Evolutionary conservation across 1,284 basidiomycete genomes (phyloP).

Genomic region (Lignosus rhinocerotis): DNA sequence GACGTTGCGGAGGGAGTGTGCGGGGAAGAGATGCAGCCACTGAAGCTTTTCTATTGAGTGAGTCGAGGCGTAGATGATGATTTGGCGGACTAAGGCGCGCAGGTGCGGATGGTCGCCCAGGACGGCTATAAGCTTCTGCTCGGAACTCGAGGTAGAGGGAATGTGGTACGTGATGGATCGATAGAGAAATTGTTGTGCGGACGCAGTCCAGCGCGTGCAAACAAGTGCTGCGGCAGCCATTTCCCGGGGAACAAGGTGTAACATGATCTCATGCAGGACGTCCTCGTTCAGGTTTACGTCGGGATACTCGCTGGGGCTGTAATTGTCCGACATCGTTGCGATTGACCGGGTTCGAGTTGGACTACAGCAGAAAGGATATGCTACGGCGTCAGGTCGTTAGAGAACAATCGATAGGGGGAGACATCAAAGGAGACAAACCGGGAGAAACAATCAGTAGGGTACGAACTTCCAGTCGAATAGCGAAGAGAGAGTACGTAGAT

Average conservation of each 20-base stretch:
- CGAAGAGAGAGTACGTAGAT: too few relatives aligned
- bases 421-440: too few relatives aligned
- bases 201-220: background rate
- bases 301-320: background rate
- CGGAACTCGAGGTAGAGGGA: background rate
- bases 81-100: background rate
- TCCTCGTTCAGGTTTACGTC: background rate
- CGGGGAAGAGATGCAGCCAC: background rate
- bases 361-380: background rate
- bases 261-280: background rate
- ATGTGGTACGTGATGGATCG: background rate
- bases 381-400: too few relatives aligned
- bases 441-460: too few relatives aligned
- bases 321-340: background rate
- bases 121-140: background rate
- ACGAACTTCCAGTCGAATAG: too few relatives aligned
- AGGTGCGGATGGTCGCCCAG: background rate
- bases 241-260: background rate
- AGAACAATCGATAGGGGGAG: too few relatives aligned
- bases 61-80: background rate
- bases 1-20: background rate
- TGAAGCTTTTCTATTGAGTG: background rate
- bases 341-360: background rate
- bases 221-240: background rate
- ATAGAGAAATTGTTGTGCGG: background rate